Percentiles rank a stretch among this genome's conserved stretches.
Evolutionary conservation across 768 basidiomycete genomes (phyloP).

Genomic region (Boletus insuetus): DNA sequence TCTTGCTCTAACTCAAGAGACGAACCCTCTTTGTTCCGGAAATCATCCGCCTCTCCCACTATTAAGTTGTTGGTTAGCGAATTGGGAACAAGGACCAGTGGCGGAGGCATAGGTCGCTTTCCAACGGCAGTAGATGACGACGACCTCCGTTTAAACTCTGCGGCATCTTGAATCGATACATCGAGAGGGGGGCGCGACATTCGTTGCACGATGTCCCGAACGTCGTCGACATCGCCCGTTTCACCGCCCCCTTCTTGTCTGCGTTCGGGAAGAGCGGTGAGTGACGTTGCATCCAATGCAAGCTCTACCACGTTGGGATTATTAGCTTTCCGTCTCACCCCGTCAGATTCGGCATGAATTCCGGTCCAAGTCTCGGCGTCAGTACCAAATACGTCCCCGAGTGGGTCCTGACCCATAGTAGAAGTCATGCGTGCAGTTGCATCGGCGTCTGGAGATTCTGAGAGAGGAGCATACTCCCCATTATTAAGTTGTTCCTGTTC

Average conservation of each 20-base stretch:
- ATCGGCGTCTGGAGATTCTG: slow-evolving; percentile 29
- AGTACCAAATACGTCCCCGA: slow-evolving; percentile 63
- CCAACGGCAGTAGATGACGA: slow-evolving; percentile 33
- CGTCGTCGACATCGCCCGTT: slow-evolving; percentile 31
- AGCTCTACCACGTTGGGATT: slow-evolving; percentile 50
- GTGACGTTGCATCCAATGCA: slow-evolving; percentile 45
- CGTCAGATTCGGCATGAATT: slow-evolving; percentile 39
- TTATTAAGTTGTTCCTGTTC: slow-evolving; percentile 29
- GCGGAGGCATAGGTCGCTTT: slow-evolving; percentile 53
- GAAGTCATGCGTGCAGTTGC: slow-evolving; percentile 39
- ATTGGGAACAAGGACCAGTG: slow-evolving; percentile 49
- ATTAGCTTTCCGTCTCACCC: slow-evolving; percentile 22
- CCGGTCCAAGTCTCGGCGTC: slow-evolving; percentile 64
- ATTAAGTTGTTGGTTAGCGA: slow-evolving; percentile 29
- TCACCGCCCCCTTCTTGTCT: slow-evolving; percentile 31
- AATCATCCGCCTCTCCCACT: slow-evolving; percentile 21
- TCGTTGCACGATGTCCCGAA: slow-evolving; percentile 37
- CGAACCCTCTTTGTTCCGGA: slow-evolving; percentile 16
- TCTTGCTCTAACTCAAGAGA: slow-evolving; percentile 31
- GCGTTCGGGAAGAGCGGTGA: slow-evolving; percentile 28
- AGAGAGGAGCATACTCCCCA: slow-evolving; percentile 29
- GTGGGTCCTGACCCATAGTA: slow-evolving; percentile 43
- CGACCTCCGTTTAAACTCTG: slow-evolving; percentile 34
- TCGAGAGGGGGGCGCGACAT: slow-evolving; percentile 37
- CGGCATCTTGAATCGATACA: slow-evolving; percentile 42